Conservation (phyloP, 495 filamentous ascomycete species). For the Hypomontagnella submonticulosa region DNA sequence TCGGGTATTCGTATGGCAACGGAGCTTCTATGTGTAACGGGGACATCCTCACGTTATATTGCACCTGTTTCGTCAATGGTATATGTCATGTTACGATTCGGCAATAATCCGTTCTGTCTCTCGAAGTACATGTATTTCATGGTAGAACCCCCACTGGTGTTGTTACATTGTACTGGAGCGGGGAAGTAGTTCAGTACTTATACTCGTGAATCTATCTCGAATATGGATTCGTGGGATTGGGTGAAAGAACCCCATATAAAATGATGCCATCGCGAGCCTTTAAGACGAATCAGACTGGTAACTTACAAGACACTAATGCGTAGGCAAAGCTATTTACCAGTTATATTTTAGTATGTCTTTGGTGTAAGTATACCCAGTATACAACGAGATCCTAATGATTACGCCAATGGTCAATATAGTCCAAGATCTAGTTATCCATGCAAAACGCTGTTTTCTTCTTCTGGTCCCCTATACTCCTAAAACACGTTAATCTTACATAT, state of each 20-base stretch:
- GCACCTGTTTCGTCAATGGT: neutral
- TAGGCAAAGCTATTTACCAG: neutral
- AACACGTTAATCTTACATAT: too few species aligned
- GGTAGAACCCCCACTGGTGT: neutral
- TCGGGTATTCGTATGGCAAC: constrained; percentile 30
- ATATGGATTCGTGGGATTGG: constrained; percentile 16
- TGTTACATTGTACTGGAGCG: constrained; percentile 6
- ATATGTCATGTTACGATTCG: neutral
- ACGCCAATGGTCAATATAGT: too few species aligned
- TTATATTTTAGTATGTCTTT: neutral
- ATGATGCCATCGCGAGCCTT: constrained; percentile 34
- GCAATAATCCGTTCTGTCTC: neutral
- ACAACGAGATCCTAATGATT: too few species aligned
- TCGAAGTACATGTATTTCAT: too few species aligned
- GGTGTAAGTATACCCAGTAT: too few species aligned
- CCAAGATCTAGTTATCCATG: too few species aligned
- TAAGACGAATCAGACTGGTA: constrained; percentile 20
- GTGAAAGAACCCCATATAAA: constrained; percentile 3
- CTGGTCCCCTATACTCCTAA: too few species aligned
- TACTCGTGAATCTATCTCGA: constrained; percentile 1
- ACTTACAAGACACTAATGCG: neutral
- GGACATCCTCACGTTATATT: constrained; percentile 15
- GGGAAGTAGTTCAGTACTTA: constrained; percentile 17
- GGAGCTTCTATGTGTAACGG: constrained; percentile 12
- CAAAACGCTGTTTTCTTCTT: too few species aligned